Conservation (phyloP, 2,329 filamentous ascomycete species). For the Aureobasidium sp. region DNA sequence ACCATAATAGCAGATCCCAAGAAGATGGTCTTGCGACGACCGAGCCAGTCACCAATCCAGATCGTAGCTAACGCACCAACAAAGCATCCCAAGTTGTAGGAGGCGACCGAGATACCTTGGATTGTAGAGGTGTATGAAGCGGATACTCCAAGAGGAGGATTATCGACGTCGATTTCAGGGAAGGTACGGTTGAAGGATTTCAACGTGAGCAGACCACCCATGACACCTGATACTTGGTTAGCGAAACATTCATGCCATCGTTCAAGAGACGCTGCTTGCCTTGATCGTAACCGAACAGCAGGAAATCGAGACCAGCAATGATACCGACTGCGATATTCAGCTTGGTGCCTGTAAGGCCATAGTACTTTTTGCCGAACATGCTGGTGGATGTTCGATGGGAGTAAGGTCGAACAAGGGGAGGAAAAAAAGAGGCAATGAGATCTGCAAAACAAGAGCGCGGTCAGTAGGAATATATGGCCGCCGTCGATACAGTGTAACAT, state of each 20-base stretch:
- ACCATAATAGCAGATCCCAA: slow-evolving; percentile 42
- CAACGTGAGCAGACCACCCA: slow-evolving; percentile 37
- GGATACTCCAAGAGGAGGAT: slow-evolving; percentile 14
- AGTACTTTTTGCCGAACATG: slow-evolving; percentile 23
- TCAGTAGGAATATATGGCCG: background rate
- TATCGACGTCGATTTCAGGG: slow-evolving; percentile 30
- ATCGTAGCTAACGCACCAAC: slow-evolving; percentile 41
- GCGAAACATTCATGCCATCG: background rate
- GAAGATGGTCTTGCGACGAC: slow-evolving; percentile 43
- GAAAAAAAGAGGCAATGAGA: background rate
- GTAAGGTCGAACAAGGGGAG: background rate
- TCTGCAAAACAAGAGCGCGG: background rate
- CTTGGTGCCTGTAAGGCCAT: slow-evolving; percentile 34
- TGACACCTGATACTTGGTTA: slow-evolving; percentile 28
- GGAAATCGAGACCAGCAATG: slow-evolving; percentile 36
- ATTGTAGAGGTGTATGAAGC: slow-evolving; percentile 18
- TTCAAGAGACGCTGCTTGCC: background rate
- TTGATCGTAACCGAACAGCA: slow-evolving; percentile 33
- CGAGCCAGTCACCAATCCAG: slow-evolving; percentile 42
- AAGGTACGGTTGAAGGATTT: slow-evolving; percentile 35
- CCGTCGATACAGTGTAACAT: background rate
- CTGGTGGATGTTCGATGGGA: background rate
- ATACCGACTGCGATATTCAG: slow-evolving; percentile 37
- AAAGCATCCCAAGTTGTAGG: slow-evolving; percentile 43
- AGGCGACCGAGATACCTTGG: slow-evolving; percentile 35